phyloP scores from a whole-genome alignment of 2,329 filamentous ascomycete genomes.

The Neofusicoccum umdonicola region DNA sequence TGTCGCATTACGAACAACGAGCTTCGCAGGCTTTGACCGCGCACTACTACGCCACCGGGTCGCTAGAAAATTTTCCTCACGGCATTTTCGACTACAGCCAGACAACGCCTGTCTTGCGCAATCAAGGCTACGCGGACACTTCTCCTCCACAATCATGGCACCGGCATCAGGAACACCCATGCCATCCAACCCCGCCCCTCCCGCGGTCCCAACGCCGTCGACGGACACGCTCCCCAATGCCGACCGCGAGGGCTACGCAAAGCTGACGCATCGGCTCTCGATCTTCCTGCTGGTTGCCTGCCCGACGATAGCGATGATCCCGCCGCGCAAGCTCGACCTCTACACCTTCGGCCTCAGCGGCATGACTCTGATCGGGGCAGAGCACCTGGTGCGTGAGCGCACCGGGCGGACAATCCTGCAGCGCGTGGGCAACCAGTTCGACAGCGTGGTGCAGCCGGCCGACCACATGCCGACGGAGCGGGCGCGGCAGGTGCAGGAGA shows the following conservation, averaged over 20 bases:
- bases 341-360: constrained; percentile 56
- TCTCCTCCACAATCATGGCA: not conserved
- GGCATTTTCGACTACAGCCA: not conserved
- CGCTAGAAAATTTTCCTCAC: not conserved
- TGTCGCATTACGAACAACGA: not conserved
- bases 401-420: constrained; percentile 38
- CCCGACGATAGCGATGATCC: constrained; percentile 55
- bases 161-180: not conserved
- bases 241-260: constrained; percentile 25
- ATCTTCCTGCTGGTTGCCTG: constrained; percentile 51
- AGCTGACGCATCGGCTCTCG: constrained; percentile 45
- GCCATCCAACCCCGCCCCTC: not conserved
- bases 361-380: constrained; percentile 49
- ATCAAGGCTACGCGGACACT: not conserved
- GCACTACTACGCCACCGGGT: not conserved
- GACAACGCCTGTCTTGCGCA: not conserved
- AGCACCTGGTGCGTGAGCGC: constrained; percentile 46
- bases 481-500: constrained; percentile 33
- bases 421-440: constrained; percentile 23
- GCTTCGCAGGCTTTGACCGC: no score
- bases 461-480: constrained; percentile 36
- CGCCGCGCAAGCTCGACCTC: constrained; percentile 61
- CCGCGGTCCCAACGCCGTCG: not conserved
- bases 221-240: not conserved
- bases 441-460: constrained; percentile 19